phyloP scores from a whole-genome alignment of 2,329 filamentous ascomycete species.

The Cladorrhinum sp. region DNA sequence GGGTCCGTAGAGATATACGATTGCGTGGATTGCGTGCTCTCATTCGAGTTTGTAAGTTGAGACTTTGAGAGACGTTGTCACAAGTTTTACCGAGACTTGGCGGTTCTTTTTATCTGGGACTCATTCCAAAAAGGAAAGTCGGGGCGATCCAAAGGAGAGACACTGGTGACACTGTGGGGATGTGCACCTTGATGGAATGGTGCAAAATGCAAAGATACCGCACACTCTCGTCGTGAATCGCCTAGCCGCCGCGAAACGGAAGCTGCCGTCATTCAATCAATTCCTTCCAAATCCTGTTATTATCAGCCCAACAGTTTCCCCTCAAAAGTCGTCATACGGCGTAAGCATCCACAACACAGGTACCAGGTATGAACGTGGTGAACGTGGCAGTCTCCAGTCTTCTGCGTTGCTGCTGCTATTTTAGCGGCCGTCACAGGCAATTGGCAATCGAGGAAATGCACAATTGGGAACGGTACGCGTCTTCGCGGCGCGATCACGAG shows the following conservation, averaged over 20 bases:
- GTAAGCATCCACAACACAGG: background rate
- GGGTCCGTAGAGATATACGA: slow-evolving; percentile 1
- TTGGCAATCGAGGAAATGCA: background rate
- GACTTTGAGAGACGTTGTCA: background rate
- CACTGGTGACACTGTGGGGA: background rate
- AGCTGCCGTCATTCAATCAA: background rate
- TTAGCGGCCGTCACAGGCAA: slow-evolving; percentile 20
- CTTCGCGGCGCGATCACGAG: slow-evolving; percentile 16
- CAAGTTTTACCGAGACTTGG: background rate
- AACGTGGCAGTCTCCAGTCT: slow-evolving; percentile 9
- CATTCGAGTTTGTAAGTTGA: background rate
- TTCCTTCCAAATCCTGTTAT: background rate
- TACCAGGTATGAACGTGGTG: background rate
- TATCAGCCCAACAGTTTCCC: background rate
- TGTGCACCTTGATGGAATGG: background rate
- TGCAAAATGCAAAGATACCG: background rate
- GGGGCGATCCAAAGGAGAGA: background rate
- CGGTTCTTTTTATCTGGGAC: background rate
- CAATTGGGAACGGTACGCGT: slow-evolving; percentile 11
- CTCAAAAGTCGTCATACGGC: no score
- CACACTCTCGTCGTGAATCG: no score
- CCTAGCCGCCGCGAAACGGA: background rate
- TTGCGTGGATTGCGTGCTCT: background rate
- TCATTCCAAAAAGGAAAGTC: background rate
- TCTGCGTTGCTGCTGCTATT: slow-evolving; percentile 20